Evolutionary conservation across 2,329 filamentous ascomycete genomes (phyloP).

Genomic region (Hypoxylon sp.): DNA sequence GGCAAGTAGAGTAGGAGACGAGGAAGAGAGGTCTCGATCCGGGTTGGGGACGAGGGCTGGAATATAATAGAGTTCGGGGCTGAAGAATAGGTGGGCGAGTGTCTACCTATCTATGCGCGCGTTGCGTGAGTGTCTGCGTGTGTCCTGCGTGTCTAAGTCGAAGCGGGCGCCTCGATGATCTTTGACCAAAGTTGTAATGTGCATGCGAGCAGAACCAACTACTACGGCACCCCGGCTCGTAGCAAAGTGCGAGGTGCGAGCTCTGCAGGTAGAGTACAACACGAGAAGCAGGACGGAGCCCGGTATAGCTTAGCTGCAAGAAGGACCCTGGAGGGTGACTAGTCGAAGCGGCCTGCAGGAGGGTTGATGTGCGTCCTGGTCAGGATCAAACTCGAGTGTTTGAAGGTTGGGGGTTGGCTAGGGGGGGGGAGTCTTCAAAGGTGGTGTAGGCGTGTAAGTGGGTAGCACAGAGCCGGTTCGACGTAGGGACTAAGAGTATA

Average conservation of each 20-base stretch:
- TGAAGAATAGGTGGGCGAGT: constrained; percentile 20
- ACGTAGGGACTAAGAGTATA: background rate
- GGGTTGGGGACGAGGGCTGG: constrained; percentile 20
- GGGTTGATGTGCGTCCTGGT: constrained; percentile 29
- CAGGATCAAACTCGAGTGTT: constrained; percentile 35
- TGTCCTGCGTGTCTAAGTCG: constrained; percentile 32
- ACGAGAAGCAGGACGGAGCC: constrained; percentile 9
- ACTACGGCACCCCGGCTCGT: constrained; percentile 28
- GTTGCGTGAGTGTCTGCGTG: too few relatives aligned
- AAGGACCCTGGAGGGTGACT: constrained; percentile 32
- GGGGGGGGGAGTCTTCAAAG: constrained; percentile 10
- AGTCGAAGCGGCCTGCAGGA: constrained; percentile 36
- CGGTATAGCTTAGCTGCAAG: constrained; percentile 27
- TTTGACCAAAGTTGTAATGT: constrained; percentile 35
- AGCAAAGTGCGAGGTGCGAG: constrained; percentile 20
- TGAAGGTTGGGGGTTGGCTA: constrained; percentile 29
- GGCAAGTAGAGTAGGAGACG: constrained; percentile 25
- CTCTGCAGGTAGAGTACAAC: constrained; percentile 24
- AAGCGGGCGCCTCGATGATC: constrained; percentile 32
- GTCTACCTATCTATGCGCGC: constrained; percentile 7
- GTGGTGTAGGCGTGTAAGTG: constrained; percentile 21
- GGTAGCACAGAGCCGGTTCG: constrained; percentile 4
- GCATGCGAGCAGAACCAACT: constrained; percentile 33
- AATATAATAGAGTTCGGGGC: constrained; percentile 33
- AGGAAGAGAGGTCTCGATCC: constrained; percentile 8